Percentiles rank a stretch among this genome's conserved stretches.
Evolutionary conservation across 495 filamentous ascomycete genomes (phyloP).

Genomic region (Neurospora cerealis): DNA sequence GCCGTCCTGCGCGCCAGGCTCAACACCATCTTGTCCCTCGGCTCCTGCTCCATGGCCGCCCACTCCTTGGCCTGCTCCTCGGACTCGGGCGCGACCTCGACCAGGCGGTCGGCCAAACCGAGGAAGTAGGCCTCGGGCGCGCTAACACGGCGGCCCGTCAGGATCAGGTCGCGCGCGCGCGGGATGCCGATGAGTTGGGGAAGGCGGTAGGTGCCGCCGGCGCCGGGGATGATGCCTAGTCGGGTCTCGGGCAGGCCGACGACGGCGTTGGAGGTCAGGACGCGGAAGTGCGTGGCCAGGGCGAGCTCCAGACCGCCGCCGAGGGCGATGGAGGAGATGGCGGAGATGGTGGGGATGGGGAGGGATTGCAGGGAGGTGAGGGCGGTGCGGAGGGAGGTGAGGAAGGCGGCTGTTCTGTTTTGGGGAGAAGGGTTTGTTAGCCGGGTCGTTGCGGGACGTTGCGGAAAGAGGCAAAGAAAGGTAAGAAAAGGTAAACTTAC

Average conservation of each 20-base stretch:
- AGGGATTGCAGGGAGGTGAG: slow-evolving; percentile 58
- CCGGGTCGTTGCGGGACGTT: no score
- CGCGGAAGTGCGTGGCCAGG: slow-evolving; percentile 73
- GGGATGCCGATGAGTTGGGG: slow-evolving; percentile 62
- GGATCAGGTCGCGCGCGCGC: slow-evolving; percentile 70
- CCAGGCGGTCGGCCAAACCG: slow-evolving; percentile 73
- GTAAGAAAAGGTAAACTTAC: slow-evolving; percentile 24
- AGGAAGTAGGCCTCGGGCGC: slow-evolving; percentile 75
- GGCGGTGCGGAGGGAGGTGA: slow-evolving; percentile 60
- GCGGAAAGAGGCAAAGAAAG: no score
- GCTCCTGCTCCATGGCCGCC: slow-evolving; percentile 25
- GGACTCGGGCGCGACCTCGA: slow-evolving; percentile 56
- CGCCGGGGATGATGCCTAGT: slow-evolving; percentile 87
- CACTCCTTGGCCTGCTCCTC: slow-evolving; percentile 33
- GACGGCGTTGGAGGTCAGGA: slow-evolving; percentile 60
- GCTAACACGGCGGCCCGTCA: slow-evolving; percentile 73
- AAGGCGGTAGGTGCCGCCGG: slow-evolving; percentile 83
- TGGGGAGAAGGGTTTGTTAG: not conserved
- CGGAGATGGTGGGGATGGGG: slow-evolving; percentile 80
- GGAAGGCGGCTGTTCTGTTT: slow-evolving; percentile 62
- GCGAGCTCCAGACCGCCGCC: slow-evolving; percentile 91
- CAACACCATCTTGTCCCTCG: slow-evolving; percentile 21
- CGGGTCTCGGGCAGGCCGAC: slow-evolving; percentile 86
- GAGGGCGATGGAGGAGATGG: slow-evolving; percentile 69
- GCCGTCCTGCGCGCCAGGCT: slow-evolving; percentile 49